phyloP scores from a whole-genome alignment of 176 grass and related monocot genomes.

The Musa itinerans region DNA sequence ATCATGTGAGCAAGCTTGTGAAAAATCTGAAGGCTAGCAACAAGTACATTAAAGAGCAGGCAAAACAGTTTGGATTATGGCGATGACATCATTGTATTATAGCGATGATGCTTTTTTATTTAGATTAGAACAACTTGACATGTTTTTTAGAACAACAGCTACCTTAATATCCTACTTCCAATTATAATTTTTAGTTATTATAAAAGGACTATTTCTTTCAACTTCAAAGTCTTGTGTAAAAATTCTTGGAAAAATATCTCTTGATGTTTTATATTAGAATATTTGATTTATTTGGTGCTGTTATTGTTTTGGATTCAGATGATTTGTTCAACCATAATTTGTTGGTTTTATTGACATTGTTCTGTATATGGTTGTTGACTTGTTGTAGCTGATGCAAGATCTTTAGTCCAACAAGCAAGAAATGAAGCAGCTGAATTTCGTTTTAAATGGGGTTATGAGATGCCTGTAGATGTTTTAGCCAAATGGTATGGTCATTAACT shows the following conservation, averaged over 20 bases:
- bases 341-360: neutral
- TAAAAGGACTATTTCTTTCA: neutral
- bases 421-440: constrained; percentile 97
- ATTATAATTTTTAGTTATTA: neutral
- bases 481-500: constrained; percentile 51
- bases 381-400: constrained; percentile 92
- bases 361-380: neutral
- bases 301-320: neutral
- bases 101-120: too few species aligned
- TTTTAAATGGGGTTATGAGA: constrained; percentile 99
- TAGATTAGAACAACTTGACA: too few species aligned
- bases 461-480: constrained; percentile 89
- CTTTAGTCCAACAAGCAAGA: constrained; percentile 92
- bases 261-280: neutral
- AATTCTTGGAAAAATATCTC: neutral
- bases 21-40: too few species aligned
- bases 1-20: too few species aligned
- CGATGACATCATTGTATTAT: too few species aligned
- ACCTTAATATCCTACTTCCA: too few species aligned
- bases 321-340: neutral
- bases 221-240: neutral
- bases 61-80: too few species aligned
- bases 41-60: too few species aligned
- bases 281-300: too few species aligned
- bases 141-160: too few species aligned